phyloP scores from a whole-genome alignment of 2,329 filamentous ascomycete species.

The Didymella keratinophila region DNA sequence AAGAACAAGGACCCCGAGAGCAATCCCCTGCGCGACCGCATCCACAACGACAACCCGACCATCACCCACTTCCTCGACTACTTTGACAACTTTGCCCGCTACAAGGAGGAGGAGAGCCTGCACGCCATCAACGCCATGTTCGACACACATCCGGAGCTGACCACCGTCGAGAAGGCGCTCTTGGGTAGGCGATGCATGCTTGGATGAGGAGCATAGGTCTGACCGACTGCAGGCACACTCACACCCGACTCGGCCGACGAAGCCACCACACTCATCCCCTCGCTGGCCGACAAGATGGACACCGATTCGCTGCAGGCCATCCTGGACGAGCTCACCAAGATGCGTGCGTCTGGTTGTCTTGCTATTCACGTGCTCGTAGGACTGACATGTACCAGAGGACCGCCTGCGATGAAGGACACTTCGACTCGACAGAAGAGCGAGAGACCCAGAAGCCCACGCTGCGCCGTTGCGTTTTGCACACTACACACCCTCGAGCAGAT shows the following conservation, averaged over 20 bases:
- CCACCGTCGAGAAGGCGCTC: constrained; percentile 92
- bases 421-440: neutral
- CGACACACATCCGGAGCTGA: constrained; percentile 78
- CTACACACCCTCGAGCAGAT: neutral
- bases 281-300: constrained; percentile 83
- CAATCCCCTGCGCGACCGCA: constrained; percentile 84
- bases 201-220: constrained; percentile 8
- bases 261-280: constrained; percentile 95
- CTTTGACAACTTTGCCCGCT: constrained; percentile 91
- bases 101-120: constrained; percentile 94
- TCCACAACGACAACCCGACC: constrained; percentile 67
- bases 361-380: neutral
- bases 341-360: constrained; percentile 56
- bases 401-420: constrained; percentile 10
- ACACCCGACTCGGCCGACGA: constrained; percentile 94
- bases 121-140: constrained; percentile 91
- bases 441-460: neutral
- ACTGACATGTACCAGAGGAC: constrained; percentile 16
- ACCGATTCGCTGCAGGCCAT: constrained; percentile 89
- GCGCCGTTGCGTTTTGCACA: neutral
- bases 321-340: constrained; percentile 88
- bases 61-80: constrained; percentile 90
- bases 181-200: constrained; percentile 68
- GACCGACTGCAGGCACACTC: constrained; percentile 71
- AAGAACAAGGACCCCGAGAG: constrained; percentile 67